A percentile compares a stretch with the other conserved stretches of the same genome.
These are phyloP conservation scores for Ceratorhiza oryzae-sativae DNA, from an alignment of 1,284 basidiomycete species.

Conservation along the genomic window DNA sequence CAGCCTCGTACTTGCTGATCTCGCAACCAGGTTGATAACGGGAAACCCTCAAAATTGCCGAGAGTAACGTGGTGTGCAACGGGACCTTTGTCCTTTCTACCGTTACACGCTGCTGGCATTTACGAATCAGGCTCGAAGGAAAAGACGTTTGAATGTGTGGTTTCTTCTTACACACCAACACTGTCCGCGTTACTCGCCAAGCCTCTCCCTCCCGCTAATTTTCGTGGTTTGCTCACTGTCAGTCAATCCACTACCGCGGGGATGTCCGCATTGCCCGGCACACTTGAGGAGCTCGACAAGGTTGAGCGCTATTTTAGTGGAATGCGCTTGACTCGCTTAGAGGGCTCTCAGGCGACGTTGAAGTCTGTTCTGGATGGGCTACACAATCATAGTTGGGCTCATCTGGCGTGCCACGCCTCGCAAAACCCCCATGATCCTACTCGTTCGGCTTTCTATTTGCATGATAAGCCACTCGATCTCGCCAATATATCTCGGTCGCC, in stretches of 20 bases:
- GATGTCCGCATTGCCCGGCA: not conserved
- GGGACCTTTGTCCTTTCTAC: not conserved
- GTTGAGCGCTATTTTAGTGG: not conserved
- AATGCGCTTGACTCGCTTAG: not conserved
- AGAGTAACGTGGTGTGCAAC: not conserved
- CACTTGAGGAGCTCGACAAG: not conserved
- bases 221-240: not conserved
- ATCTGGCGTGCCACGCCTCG: conserved; percentile 26
- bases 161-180: conserved; percentile 4
- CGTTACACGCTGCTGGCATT: conserved; percentile 1
- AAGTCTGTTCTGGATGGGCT: not conserved
- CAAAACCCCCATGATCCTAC: conserved; percentile 8
- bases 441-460: not conserved
- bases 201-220: not conserved
- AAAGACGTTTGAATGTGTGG: not conserved
- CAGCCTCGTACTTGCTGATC: not conserved
- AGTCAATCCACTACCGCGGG: not conserved
- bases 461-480: conserved; percentile 3
- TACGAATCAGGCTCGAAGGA: not conserved
- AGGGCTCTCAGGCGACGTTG: not conserved
- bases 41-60: not conserved
- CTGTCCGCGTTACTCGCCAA: not conserved
- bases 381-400: not conserved
- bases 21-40: not conserved
- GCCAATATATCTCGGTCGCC: not conserved